Conservation (phyloP, 2,329 filamentous ascomycete genomes). For the Scedosporium apiospermum region DNA sequence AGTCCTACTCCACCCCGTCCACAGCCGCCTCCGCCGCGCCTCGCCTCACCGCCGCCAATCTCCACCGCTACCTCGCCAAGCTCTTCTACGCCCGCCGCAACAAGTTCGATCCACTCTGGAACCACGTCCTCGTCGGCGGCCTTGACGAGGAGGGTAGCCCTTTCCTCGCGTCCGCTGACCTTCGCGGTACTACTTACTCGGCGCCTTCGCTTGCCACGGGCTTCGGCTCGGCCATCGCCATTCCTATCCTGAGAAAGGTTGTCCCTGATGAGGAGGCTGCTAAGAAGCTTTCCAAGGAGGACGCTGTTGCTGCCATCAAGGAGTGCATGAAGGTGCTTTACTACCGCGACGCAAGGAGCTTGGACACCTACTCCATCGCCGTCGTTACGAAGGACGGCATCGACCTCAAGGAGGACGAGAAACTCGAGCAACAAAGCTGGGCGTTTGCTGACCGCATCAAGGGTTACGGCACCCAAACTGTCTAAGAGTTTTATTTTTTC, state of each 20-base stretch:
- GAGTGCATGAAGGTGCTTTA: slow-evolving; percentile 98
- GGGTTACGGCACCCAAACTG: slow-evolving; percentile 84
- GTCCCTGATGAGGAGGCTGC: slow-evolving; percentile 78
- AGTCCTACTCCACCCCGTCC: slow-evolving; percentile 60
- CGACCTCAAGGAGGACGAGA: slow-evolving; percentile 72
- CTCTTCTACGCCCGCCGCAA: slow-evolving; percentile 91
- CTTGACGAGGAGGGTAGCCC: slow-evolving; percentile 71
- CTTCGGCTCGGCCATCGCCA: slow-evolving; percentile 84
- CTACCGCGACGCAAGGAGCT: slow-evolving; percentile 89
- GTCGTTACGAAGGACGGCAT: slow-evolving; percentile 85
- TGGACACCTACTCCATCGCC: slow-evolving; percentile 86
- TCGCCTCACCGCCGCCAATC: slow-evolving; percentile 77
- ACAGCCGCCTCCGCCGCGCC: slow-evolving; percentile 24
- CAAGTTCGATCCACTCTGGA: slow-evolving; percentile 97
- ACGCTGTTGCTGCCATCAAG: slow-evolving; percentile 71
- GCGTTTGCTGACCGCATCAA: slow-evolving; percentile 91
- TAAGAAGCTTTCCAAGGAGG: slow-evolving; percentile 60
- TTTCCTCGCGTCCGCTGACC: slow-evolving; percentile 84
- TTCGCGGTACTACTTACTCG: slow-evolving; percentile 86
- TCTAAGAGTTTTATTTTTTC: slow-evolving; percentile 23
- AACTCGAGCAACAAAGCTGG: slow-evolving; percentile 95
- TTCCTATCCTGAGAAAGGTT: slow-evolving; percentile 77
- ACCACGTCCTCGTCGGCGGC: slow-evolving; percentile 84
- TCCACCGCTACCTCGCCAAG: slow-evolving; percentile 94
- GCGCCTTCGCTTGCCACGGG: slow-evolving; percentile 86